Evolutionary conservation across 1,139 yeast genomes (phyloP).

Genomic region (Suhomyces atakaporum): DNA sequence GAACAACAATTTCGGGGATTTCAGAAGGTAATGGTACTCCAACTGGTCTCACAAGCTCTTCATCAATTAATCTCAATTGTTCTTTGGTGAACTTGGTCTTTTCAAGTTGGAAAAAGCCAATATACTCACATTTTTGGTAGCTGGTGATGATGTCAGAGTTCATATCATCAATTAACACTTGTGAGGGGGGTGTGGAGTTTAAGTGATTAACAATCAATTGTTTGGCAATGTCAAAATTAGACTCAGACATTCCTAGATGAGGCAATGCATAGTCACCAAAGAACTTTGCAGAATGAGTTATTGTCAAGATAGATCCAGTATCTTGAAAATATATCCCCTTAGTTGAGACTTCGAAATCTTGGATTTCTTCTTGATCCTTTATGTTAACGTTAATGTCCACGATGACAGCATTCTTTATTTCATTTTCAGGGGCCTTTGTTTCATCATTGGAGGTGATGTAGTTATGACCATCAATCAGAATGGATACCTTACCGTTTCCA

Average conservation of each 20-base stretch:
- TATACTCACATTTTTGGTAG: slow-evolving; percentile 66
- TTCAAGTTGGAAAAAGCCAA: slow-evolving; percentile 67
- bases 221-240: slow-evolving; percentile 43
- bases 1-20: slow-evolving; percentile 58
- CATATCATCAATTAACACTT: slow-evolving; percentile 41
- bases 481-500: slow-evolving; percentile 28
- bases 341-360: slow-evolving; percentile 48
- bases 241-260: slow-evolving; percentile 50
- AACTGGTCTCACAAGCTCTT: slow-evolving; percentile 66
- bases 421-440: slow-evolving; percentile 6
- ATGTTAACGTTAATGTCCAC: slow-evolving; percentile 30
- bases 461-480: slow-evolving; percentile 26
- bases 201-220: slow-evolving; percentile 39
- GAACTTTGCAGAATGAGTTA: slow-evolving; percentile 73
- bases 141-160: slow-evolving; percentile 38
- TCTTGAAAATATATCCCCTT: slow-evolving; percentile 72
- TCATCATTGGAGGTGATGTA: slow-evolving; percentile 21
- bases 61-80: slow-evolving; percentile 64
- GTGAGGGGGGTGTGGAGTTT: slow-evolving; percentile 42
- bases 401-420: slow-evolving; percentile 34
- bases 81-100: slow-evolving; percentile 55
- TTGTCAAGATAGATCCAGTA: slow-evolving; percentile 65
- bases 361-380: slow-evolving; percentile 44
- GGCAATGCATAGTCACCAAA: slow-evolving; percentile 65
- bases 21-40: slow-evolving; percentile 67